A percentile compares a stretch with the other conserved stretches of the same genome.
Evolutionary conservation across 148 eudicot genomes (phyloP).

Genomic region (Camellia lanceoleosa): DNA sequence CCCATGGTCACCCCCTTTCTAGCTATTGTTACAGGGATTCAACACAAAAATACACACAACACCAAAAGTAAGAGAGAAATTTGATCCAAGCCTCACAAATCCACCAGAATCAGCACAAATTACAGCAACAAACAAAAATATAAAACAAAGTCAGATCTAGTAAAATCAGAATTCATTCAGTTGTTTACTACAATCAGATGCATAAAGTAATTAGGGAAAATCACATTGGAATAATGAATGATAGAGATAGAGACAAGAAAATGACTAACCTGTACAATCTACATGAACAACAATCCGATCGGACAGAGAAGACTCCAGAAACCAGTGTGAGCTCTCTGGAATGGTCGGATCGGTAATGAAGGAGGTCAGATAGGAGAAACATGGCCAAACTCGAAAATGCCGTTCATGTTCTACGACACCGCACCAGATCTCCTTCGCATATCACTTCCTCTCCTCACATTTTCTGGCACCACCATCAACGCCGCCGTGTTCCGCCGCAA

Average conservation of each 20-base stretch:
- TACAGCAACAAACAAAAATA: not conserved
- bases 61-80: not conserved
- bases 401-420: not conserved
- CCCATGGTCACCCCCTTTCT: too few relatives aligned
- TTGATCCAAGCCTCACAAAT: not conserved
- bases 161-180: not conserved
- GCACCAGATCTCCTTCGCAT: not conserved
- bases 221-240: not conserved
- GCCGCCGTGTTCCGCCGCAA: not conserved
- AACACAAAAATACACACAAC: not conserved
- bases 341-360: not conserved
- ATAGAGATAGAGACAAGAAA: not conserved
- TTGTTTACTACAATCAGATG: not conserved
- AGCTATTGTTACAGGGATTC: not conserved
- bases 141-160: not conserved
- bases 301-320: not conserved
- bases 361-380: conserved; percentile 7
- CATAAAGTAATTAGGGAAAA: not conserved
- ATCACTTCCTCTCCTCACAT: not conserved
- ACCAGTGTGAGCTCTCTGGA: not conserved
- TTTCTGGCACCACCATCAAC: not conserved
- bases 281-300: not conserved
- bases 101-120: not conserved
- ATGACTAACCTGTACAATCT: not conserved
- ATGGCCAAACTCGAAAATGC: not conserved